Percentiles rank a stretch among this genome's conserved stretches.
Evolutionary conservation across 2,329 filamentous ascomycete genomes (phyloP).

Genomic region (Zasmidium citrigriseum): DNA sequence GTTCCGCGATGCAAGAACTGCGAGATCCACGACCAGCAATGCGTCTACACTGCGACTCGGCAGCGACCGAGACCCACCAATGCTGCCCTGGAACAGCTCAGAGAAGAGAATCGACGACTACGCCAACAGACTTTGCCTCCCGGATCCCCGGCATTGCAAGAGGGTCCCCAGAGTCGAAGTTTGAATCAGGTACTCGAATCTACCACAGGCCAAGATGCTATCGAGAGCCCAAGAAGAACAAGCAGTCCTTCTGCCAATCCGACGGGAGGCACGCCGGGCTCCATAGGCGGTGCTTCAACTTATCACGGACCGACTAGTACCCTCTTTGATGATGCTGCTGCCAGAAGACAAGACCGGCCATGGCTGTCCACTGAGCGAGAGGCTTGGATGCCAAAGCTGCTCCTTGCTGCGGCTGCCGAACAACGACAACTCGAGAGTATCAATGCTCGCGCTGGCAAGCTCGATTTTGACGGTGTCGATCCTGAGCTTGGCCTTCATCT

Average conservation of each 20-base stretch:
- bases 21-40: constrained; percentile 47
- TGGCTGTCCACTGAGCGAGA: constrained; percentile 25
- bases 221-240: neutral
- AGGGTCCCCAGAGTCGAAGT: neutral
- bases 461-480: constrained; percentile 59
- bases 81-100: constrained; percentile 17
- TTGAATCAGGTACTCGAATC: neutral
- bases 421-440: constrained; percentile 54
- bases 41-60: constrained; percentile 43
- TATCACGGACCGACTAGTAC: constrained; percentile 55
- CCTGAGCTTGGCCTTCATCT: constrained; percentile 55
- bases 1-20: constrained; percentile 51
- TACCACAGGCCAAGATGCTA: too few relatives aligned
- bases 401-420: constrained; percentile 51
- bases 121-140: constrained; percentile 7
- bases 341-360: constrained; percentile 11
- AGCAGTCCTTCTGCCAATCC: neutral
- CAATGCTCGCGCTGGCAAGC: constrained; percentile 46
- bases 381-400: constrained; percentile 47
- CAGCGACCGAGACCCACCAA: constrained; percentile 31
- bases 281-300: constrained; percentile 37
- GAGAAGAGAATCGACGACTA: constrained; percentile 23
- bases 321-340: constrained; percentile 46
- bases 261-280: constrained; percentile 7
- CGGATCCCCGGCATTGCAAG: neutral